phyloP scores from a whole-genome alignment of 768 basidiomycete species.

The Pleurotus giganteus region DNA sequence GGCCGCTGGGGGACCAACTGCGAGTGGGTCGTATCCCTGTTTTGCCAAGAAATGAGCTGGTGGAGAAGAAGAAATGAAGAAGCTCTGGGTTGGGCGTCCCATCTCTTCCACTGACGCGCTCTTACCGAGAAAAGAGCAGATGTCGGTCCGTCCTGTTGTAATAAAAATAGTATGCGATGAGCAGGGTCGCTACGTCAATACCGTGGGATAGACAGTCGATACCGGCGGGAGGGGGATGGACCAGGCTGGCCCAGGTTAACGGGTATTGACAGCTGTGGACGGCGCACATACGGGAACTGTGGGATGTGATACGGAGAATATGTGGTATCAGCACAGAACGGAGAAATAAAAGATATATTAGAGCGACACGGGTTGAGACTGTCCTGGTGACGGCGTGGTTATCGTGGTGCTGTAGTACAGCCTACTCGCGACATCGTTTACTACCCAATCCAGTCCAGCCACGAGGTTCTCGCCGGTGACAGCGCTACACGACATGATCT shows the following conservation, averaged over 20 bases:
- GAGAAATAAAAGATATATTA: not conserved
- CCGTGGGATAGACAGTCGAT: too few relatives aligned
- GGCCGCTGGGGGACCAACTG: too few relatives aligned
- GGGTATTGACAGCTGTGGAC: not conserved
- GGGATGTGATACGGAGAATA: not conserved
- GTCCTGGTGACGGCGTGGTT: conserved; percentile 11
- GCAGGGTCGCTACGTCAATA: too few relatives aligned
- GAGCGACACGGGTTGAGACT: conserved; percentile 1
- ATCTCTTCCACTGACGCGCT: too few relatives aligned
- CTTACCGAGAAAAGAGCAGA: too few relatives aligned
- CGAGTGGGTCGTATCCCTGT: too few relatives aligned
- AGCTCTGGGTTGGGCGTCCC: too few relatives aligned
- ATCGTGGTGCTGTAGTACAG: conserved; percentile 74
- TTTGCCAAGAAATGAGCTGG: too few relatives aligned
- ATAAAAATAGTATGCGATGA: too few relatives aligned
- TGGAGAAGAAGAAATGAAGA: too few relatives aligned
- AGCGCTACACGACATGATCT: conserved; percentile 89
- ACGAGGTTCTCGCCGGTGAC: conserved; percentile 84
- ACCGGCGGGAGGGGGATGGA: not conserved
- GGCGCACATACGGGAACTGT: not conserved
- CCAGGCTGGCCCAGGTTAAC: not conserved
- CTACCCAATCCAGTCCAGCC: conserved; percentile 89
- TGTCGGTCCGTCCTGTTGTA: too few relatives aligned
- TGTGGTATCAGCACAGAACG: not conserved
- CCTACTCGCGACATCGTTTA: conserved; percentile 81